Base-by-base conservation (phyloP, 2,329 filamentous ascomycete genomes). In the Pseudogymnoascus sp. region DNA sequence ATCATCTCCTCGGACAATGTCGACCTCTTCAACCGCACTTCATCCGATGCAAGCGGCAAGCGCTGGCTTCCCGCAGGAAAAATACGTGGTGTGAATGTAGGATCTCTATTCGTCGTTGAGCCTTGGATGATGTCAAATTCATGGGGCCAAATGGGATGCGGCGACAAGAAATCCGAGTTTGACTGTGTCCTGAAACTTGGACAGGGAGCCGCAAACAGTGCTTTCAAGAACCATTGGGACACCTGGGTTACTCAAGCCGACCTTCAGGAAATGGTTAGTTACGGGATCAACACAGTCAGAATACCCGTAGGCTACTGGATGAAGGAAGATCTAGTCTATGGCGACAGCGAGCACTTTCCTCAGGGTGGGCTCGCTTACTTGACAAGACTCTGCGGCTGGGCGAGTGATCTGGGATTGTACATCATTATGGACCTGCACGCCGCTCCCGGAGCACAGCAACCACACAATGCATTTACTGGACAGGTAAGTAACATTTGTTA, bases 251-350 rank as follows among this genome's bases (percentile, higher is more conserved):
- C 75, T 2, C 66, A 77, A 62, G 67, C 71, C 12, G 80, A 82
- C 67, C 74, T 82, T 61, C 63, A 68, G 5, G 66, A 75, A 63
- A 82, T 82, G 72, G 67, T 70, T 12, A 72, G 69, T 39, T 78
- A 74, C 60, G 79, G 79, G 0, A 66, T 82, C 23, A 81, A 82
- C 63, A 79, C 78, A 1, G 73, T 81, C 41, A 72, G 79, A 8
- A 77, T 82, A 22, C 79, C 79, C 0, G 74, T 82, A 1, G 80
- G 79, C 3, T 82, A 79, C 67, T 82, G 79, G 79, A 75, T 82
- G 62, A 70, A 75, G 19, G 79, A 82, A 66, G 73, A 75, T 60
- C 66, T 79, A 6, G 77, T 81, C 12, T 74, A 78, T 52, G 38
- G 63, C 11, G 70, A 75, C 49, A 77, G 72, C 58, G 79, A 81